Percentiles rank a stretch among this genome's conserved stretches.
Evolutionary conservation across 176 grass and related monocot species (phyloP).

Genomic region (Bromus sterilis): DNA sequence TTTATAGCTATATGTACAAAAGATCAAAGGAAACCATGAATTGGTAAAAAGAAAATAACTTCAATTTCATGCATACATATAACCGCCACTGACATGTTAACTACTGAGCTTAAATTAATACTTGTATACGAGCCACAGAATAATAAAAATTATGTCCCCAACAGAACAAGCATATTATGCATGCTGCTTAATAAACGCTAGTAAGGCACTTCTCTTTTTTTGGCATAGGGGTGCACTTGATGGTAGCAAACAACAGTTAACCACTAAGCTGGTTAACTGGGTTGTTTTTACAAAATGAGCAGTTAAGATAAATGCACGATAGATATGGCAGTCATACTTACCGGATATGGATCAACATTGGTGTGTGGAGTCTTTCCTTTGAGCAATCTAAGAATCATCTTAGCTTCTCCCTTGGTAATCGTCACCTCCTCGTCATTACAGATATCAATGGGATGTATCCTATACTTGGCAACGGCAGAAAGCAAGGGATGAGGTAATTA

Average conservation of each 20-base stretch:
- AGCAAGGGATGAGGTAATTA: background rate
- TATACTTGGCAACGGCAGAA: conserved; percentile 21
- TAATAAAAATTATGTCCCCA: no score
- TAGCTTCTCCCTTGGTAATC: conserved; percentile 83
- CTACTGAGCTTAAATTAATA: background rate
- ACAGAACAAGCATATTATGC: background rate
- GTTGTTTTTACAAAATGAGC: background rate
- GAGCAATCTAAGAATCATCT: conserved; percentile 71
- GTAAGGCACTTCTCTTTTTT: no score
- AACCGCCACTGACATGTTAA: background rate
- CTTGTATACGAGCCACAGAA: background rate
- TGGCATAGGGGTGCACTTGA: no score
- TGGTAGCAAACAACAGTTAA: conserved; percentile 4
- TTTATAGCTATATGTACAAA: no score
- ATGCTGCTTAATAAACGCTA: no score
- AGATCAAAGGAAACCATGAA: no score
- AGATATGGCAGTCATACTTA: conserved; percentile 29
- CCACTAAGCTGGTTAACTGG: background rate
- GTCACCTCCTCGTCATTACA: conserved; percentile 96
- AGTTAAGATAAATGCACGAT: background rate
- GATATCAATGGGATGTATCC: conserved; percentile 73
- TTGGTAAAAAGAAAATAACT: no score
- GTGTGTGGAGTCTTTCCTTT: conserved; percentile 78
- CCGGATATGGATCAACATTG: conserved; percentile 86
- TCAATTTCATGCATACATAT: conserved; percentile 7